Conservation (phyloP, 2,329 filamentous ascomycete genomes). For the Fusarium marasasianum region DNA sequence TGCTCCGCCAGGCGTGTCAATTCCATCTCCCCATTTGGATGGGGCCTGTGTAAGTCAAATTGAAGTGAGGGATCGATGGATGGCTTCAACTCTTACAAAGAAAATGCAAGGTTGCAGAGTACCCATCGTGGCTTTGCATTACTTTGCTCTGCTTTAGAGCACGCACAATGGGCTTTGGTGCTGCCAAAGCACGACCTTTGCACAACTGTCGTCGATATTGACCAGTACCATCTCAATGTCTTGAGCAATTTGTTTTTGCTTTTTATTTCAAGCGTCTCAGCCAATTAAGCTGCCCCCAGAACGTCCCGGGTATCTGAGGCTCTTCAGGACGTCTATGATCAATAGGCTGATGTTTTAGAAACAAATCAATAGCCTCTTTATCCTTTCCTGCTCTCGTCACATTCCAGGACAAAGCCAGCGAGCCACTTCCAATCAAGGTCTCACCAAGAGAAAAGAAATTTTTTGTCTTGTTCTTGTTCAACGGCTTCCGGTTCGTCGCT, state of each 20-base stretch:
- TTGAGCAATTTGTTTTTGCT: slow-evolving; percentile 9
- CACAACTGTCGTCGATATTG: slow-evolving; percentile 23
- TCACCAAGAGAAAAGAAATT: slow-evolving; percentile 9
- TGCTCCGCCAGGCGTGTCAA: slow-evolving; percentile 12
- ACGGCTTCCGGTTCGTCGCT: slow-evolving; percentile 19
- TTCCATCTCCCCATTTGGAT: background rate
- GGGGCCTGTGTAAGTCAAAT: slow-evolving; percentile 1
- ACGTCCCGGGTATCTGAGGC: slow-evolving; percentile 8
- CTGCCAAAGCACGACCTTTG: slow-evolving; percentile 18
- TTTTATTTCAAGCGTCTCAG: background rate
- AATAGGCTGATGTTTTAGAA: slow-evolving; percentile 18
- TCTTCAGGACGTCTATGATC: slow-evolving; percentile 16
- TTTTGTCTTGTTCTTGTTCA: slow-evolving; percentile 1
- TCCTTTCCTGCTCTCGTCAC: slow-evolving; percentile 1
- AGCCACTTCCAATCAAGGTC: slow-evolving; percentile 22
- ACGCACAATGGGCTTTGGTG: background rate
- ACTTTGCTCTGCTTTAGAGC: background rate
- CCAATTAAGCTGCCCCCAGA: background rate
- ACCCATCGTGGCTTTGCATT: slow-evolving; percentile 23
- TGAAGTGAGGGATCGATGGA: background rate
- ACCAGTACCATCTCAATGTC: background rate
- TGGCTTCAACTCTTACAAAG: background rate
- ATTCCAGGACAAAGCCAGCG: slow-evolving; percentile 24
- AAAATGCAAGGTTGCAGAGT: slow-evolving; percentile 6
- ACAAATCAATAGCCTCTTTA: slow-evolving; percentile 12